These are phyloP conservation scores for Fusarium compactum DNA, from an alignment of 2,329 filamentous ascomycete species.

Conservation along the genomic window DNA sequence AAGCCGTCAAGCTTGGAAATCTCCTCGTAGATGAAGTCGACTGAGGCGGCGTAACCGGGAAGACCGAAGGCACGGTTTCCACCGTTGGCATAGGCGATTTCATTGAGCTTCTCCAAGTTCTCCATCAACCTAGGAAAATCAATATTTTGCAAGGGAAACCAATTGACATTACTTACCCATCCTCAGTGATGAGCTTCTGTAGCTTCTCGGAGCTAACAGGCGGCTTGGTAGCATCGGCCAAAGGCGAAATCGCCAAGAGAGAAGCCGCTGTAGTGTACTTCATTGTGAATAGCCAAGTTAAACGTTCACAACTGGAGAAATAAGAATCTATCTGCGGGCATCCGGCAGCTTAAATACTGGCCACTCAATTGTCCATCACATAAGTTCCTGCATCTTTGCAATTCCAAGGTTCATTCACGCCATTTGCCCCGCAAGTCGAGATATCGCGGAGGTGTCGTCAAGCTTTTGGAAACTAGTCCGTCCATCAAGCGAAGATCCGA, in stretches of 20 bases:
- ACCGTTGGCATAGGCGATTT: constrained; percentile 50
- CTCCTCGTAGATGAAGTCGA: constrained; percentile 49
- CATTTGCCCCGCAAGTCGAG: constrained; percentile 23
- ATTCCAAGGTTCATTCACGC: constrained; percentile 24
- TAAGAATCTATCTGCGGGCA: not conserved
- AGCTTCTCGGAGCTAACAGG: constrained; percentile 41
- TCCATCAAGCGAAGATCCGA: constrained; percentile 13
- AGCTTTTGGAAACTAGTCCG: constrained; percentile 33
- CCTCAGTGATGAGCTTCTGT: constrained; percentile 43
- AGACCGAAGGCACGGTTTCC: constrained; percentile 50
- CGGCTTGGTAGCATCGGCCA: constrained; percentile 37
- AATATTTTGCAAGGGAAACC: not conserved
- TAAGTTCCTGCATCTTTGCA: constrained; percentile 6
- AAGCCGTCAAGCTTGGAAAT: constrained; percentile 47
- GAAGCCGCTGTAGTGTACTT: constrained; percentile 32
- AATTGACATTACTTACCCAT: constrained; percentile 21
- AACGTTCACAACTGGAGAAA: not conserved
- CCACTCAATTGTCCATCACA: not conserved
- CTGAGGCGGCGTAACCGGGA: constrained; percentile 52
- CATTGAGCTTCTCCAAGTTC: constrained; percentile 47
- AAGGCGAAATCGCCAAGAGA: constrained; percentile 46
- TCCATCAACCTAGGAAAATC: constrained; percentile 34
- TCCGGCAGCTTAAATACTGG: not conserved
- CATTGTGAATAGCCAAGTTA: constrained; percentile 16
- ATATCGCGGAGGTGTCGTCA: constrained; percentile 29